A percentile compares a stretch with the other conserved stretches of the same genome.
Evolutionary conservation across 805 yeast genomes (phyloP).

Genomic region (Candida piceae): DNA sequence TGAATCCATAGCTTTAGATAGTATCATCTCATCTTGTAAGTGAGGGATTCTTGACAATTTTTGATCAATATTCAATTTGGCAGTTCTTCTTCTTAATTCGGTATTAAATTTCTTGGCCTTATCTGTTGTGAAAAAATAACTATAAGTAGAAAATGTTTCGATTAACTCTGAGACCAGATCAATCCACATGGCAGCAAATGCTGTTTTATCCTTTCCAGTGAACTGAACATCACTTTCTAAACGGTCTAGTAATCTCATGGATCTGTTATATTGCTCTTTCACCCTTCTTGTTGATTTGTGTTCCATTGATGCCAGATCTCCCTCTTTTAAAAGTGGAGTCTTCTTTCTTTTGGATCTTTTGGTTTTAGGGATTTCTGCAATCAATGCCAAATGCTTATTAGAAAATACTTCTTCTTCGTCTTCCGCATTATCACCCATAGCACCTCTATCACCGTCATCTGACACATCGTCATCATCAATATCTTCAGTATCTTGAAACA

Average conservation of each 20-base stretch:
- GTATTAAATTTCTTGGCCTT: slow-evolving; percentile 67
- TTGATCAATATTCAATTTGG: slow-evolving; percentile 65
- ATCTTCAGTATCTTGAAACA: slow-evolving; percentile 17
- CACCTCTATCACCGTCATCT: slow-evolving; percentile 11
- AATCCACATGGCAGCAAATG: slow-evolving; percentile 69
- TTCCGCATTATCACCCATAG: slow-evolving; percentile 13
- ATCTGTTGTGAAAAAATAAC: slow-evolving; percentile 75
- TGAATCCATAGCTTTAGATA: slow-evolving; percentile 25
- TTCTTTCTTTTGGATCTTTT: slow-evolving; percentile 19
- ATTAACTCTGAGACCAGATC: slow-evolving; percentile 77
- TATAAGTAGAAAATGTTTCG: slow-evolving; percentile 73
- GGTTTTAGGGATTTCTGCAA: slow-evolving; percentile 27
- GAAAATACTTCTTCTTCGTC: slow-evolving; percentile 20
- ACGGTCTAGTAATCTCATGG: slow-evolving; percentile 46
- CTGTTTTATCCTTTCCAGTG: slow-evolving; percentile 40
- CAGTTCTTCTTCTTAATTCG: slow-evolving; percentile 56
- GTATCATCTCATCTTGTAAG: slow-evolving; percentile 52
- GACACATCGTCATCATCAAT: slow-evolving; percentile 11
- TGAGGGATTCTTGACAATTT: slow-evolving; percentile 63
- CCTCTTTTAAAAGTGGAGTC: slow-evolving; percentile 19
- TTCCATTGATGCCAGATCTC: slow-evolving; percentile 26
- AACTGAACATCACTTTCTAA: slow-evolving; percentile 32
- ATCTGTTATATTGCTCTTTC: slow-evolving; percentile 40
- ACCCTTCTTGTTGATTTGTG: slow-evolving; percentile 33
- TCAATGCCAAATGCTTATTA: slow-evolving; percentile 25